phyloP scores from a whole-genome alignment of 2,329 filamentous ascomycete genomes.

The Sclerotinia subarctica region DNA sequence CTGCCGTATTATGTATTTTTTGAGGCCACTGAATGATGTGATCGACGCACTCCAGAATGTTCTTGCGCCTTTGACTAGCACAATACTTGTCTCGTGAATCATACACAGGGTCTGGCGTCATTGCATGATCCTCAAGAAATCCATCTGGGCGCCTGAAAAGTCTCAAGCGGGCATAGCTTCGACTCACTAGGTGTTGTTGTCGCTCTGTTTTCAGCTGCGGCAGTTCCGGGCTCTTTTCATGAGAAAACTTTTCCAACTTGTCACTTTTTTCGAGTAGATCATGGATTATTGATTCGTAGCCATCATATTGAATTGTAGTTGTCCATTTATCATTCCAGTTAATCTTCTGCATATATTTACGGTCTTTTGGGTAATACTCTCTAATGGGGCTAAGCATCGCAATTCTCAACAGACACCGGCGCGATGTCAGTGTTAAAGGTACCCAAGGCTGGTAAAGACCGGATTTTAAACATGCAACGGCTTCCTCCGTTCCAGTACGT shows the following conservation, averaged over 20 bases:
- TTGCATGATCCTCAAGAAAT: not conserved
- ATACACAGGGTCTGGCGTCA: slow-evolving; percentile 18
- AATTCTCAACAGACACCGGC: slow-evolving; percentile 21
- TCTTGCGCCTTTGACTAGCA: slow-evolving; percentile 14
- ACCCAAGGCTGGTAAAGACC: slow-evolving; percentile 42
- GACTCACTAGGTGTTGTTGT: slow-evolving; percentile 20
- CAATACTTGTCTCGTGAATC: slow-evolving; percentile 23
- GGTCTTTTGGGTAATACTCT: slow-evolving; percentile 45
- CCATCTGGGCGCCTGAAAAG: not conserved
- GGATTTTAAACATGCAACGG: slow-evolving; percentile 48
- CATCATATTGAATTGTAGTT: slow-evolving; percentile 43
- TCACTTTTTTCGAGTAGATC: slow-evolving; percentile 26
- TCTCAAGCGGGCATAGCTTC: slow-evolving; percentile 22
- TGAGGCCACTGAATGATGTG: slow-evolving; percentile 33
- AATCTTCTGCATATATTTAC: slow-evolving; percentile 44
- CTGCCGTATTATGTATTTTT: slow-evolving; percentile 29
- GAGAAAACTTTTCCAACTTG: slow-evolving; percentile 25
- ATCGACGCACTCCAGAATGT: slow-evolving; percentile 32
- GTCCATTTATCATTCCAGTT: slow-evolving; percentile 44
- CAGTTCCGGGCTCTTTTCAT: not conserved
- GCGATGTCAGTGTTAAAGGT: slow-evolving; percentile 19
- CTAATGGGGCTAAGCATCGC: slow-evolving; percentile 37
- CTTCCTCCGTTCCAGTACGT: slow-evolving; percentile 60
- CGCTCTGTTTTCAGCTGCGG: not conserved
- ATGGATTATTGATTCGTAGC: slow-evolving; percentile 22